phyloP scores from a whole-genome alignment of 306 rosid species.

The Begonia fuchsioides region DNA sequence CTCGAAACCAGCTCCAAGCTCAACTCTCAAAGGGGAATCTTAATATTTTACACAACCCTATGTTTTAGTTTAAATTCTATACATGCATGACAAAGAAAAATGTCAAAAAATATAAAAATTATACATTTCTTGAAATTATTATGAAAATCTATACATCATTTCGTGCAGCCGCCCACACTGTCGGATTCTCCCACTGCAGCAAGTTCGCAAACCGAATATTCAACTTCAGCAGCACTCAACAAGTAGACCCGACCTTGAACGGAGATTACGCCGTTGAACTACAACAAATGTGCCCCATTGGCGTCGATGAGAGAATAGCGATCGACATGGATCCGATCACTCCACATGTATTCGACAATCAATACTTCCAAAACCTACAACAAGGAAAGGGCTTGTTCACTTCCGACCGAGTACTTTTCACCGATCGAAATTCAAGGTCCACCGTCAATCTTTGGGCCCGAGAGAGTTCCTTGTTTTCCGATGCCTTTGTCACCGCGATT shows the following conservation, averaged over 20 bases:
- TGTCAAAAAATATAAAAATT: neutral
- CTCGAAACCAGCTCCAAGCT: no score
- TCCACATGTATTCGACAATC: slow-evolving; percentile 31
- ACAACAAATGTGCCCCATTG: slow-evolving; percentile 33
- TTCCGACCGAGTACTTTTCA: slow-evolving; percentile 46
- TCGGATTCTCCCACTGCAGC: slow-evolving; percentile 54
- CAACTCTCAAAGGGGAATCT: no score
- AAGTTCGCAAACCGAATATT: slow-evolving; percentile 34
- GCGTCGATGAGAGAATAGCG: slow-evolving; percentile 46
- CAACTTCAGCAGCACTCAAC: slow-evolving; percentile 21
- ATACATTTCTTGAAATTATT: neutral
- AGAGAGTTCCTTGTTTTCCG: slow-evolving; percentile 18
- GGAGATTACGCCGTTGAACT: slow-evolving; percentile 22
- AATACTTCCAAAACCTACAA: slow-evolving; percentile 41
- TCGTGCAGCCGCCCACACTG: slow-evolving; percentile 46
- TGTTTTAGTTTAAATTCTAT: no score
- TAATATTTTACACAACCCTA: no score
- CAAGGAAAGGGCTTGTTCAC: slow-evolving; percentile 45
- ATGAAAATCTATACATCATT: neutral
- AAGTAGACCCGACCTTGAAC: slow-evolving; percentile 34
- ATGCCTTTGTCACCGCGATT: slow-evolving; percentile 36
- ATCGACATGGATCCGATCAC: slow-evolving; percentile 56
- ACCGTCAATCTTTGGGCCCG: slow-evolving; percentile 35
- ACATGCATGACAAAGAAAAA: no score
- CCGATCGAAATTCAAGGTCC: slow-evolving; percentile 35